Conservation (phyloP, 2,329 filamentous ascomycete genomes). For the Colletotrichum musicola region DNA sequence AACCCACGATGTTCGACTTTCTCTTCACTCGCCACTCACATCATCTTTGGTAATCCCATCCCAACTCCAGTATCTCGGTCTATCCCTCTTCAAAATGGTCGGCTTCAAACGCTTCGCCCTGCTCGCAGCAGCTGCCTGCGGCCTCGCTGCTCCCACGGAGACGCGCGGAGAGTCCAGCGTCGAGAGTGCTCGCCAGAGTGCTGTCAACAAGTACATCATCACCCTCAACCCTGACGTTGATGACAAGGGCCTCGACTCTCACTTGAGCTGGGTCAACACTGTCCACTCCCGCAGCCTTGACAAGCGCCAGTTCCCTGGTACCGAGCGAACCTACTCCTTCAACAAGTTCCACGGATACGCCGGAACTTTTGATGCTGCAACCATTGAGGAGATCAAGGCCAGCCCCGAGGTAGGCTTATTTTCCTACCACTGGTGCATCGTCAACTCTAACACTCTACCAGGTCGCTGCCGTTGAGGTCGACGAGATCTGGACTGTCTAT, state of each 20-base stretch:
- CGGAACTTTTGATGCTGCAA: constrained; percentile 56
- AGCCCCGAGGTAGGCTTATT: constrained; percentile 53
- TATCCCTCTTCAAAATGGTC: constrained; percentile 33
- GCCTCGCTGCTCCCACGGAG: constrained; percentile 35
- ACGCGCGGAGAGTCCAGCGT: constrained; percentile 13
- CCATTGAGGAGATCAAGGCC: constrained; percentile 54
- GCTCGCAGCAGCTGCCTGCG: constrained; percentile 36
- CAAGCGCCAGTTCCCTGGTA: constrained; percentile 44
- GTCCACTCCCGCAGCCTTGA: constrained; percentile 49
- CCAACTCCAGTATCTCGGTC: constrained; percentile 22
- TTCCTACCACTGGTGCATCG: fast-evolving
- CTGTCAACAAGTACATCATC: constrained; percentile 57
- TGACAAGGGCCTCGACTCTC: constrained; percentile 46
- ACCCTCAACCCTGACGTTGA: constrained; percentile 52
- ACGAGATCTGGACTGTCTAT: constrained; percentile 45
- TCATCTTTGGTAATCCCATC: constrained; percentile 14
- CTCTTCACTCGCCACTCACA: constrained; percentile 10
- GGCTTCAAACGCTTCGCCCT: constrained; percentile 39
- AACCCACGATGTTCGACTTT: constrained; percentile 3
- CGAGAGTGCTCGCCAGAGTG: constrained; percentile 43
- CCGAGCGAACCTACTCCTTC: constrained; percentile 41
- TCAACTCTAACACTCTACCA: constrained; percentile 39
- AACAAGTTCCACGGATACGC: constrained; percentile 57
- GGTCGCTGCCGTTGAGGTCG: constrained; percentile 50
- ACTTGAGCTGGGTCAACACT: constrained; percentile 45